Base-by-base conservation (phyloP, 768 basidiomycete species). In the Tephrocybe rancida region DNA sequence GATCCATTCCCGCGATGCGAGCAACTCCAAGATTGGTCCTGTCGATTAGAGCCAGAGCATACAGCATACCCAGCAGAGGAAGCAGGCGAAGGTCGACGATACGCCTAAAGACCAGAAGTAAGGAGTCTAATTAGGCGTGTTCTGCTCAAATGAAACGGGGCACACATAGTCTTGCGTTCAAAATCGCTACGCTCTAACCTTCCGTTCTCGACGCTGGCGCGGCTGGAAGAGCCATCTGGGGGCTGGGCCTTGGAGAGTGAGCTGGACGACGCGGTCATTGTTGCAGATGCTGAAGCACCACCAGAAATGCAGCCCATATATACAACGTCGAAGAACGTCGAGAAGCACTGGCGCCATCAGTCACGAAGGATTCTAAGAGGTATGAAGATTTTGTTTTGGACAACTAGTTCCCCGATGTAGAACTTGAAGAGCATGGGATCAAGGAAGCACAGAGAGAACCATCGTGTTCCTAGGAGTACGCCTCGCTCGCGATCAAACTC, bases 1-100 rank as follows among this genome's bases (percentile, higher is more conserved):
- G 46, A 25, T 64, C 68, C 73, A 75, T 73, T 14, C 73, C 73
- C 26, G 71, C 68, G 25, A 69, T 68, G 8, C 70, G 61, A 18
- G 72, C 72, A 18, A 70, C 61, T 4, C 67, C 69, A 21, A 73
- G 61, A 44, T 73, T 73, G 29, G 65, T 64, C 34, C 71, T 61
- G 44, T 73, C 71, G 43, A 72, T 71, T 24, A 72, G 58, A 1
- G 72, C 68, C 16, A 71, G 53, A 30, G 72, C 65, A 47, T 72
- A 72, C n/a, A 72, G 48, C 19, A 70, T 39, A 26, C 71, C 71
- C 3, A 73, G 62, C 24, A 74, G 50, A 21, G 72, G 73, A n/a
- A 74, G 59, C 56, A 73, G 61, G 22, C 72, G 65, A 55, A 67
- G 61, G 44, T 74, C 72, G 39, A 74, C 57, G 26, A 50, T 60